Evolutionary conservation across 768 basidiomycete genomes (phyloP).

Genomic region (Kwoniella sp.): DNA sequence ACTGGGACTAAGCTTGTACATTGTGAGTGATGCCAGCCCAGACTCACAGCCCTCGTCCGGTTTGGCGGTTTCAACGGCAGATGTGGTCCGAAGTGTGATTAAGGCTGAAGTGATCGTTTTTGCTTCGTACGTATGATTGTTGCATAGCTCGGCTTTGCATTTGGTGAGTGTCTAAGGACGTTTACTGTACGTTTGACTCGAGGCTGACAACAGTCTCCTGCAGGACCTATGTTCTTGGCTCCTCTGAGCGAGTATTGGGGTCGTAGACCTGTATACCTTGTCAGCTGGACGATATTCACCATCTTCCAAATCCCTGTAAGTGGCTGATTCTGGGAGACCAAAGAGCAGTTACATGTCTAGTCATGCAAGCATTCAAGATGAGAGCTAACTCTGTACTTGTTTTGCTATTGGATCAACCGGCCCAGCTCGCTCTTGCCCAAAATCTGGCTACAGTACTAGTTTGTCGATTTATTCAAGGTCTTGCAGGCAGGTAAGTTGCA

Average conservation of each 20-base stretch:
- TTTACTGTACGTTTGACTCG: no score
- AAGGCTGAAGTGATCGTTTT: no score
- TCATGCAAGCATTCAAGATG: no score
- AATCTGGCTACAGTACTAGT: constrained; percentile 36
- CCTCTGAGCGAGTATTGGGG: constrained; percentile 31
- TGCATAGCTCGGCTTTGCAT: constrained; percentile 30
- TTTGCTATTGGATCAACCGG: not conserved
- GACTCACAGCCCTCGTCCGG: no score
- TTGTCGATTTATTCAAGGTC: constrained; percentile 42
- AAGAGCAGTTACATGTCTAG: no score
- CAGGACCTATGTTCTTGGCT: constrained; percentile 39
- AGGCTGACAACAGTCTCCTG: constrained; percentile 6
- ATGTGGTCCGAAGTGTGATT: no score
- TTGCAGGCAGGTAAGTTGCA: constrained; percentile 34
- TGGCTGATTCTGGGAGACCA: no score
- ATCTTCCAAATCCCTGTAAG: constrained; percentile 39
- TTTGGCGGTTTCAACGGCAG: no score
- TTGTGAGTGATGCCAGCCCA: no score
- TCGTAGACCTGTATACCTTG: constrained; percentile 38
- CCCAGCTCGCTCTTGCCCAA: constrained; percentile 29
- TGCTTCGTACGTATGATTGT: not conserved
- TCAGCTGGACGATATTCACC: constrained; percentile 40
- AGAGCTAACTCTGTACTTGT: no score
- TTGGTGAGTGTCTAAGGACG: constrained; percentile 21
- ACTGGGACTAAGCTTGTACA: constrained; percentile 34